Base-by-base conservation (phyloP, 306 rosid genomes). In the Arachis stenosperma region DNA sequence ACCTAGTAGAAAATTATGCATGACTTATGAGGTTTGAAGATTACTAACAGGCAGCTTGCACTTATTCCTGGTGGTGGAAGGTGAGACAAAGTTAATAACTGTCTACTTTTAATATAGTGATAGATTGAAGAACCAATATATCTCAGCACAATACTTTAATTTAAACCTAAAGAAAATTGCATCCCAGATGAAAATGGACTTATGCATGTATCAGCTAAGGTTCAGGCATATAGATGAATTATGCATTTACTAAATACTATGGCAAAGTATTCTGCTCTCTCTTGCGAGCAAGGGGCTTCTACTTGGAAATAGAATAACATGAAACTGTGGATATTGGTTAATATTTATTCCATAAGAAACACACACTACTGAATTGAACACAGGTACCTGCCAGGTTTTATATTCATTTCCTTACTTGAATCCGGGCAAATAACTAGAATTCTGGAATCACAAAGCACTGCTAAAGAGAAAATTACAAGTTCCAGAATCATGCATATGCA, bases 21-120 rank as follows among this genome's bases (percentile, higher is more conserved):
- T 22, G 27, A 22, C 27, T 22, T 7, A 27, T 37, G 9, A 56
- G 3, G 37, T 56, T 33, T 33, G 37, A 33, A 12, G 29, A 56
- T 56, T 22, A 15, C 61, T 56, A 9, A 75, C 7, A 42, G 55
- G 75, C 33, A 12, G 70, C 55, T 74, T 51, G 33, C 42, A 40
- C 6, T 70, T 55, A 40, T 69, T 69, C 40, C 15, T 8, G 14
- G 61, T 55, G 61, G 39, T 22, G 11, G 13, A 12, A 55, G 13
- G 7, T 33, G 61, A 6, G 15, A 22, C 27, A 22, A 22, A 22
- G 27, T 22, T 22, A 22, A 33, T 33, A 33, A 33, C 37, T 33
- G 37, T 33, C 37, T 4, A 33, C 37, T 33, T 33, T 33, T 33
- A 33, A 33, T 4, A 33, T 2, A 33, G 37, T 33, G 37, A 33